Evolutionary conservation across 345 rosid species (phyloP), one percentile per base, ranked within the genome.

Genomic region (Euclidium syriacum): DNA sequence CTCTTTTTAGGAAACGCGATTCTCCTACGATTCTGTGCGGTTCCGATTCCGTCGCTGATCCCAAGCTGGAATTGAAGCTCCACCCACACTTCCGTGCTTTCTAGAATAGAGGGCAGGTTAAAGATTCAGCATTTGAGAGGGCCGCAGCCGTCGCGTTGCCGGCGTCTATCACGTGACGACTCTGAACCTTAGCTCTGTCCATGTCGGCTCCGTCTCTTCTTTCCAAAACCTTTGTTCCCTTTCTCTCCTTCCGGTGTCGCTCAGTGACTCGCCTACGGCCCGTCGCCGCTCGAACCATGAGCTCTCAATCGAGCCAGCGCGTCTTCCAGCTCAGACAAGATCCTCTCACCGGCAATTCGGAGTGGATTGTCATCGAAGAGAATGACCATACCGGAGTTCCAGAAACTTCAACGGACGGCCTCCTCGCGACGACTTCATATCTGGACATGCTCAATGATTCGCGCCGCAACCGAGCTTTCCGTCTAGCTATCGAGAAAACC

Each of bases 391-490:
- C 33, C 33, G 73, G 63, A 27, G 22, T 34, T 50, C 60, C 58
- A 17, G 64, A 47, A n/a, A 36, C 32, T 47, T 70, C 30, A 1
- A n/a, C 48, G 4, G 51, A 52, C 22, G 73, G 73, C 3, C 70
- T 73, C 11, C 73, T 73, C 49, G 50, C 69, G 4, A 73, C 30
- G 16, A 73, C 77, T 0, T 67, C 73, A 1, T 73, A 73, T 67
- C 65, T 73, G 0, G 77, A 73, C 61, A 73, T 73, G 77, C 73
- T 73, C 40, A 73, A 73, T 16, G 77, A 73, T 6, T 34, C 73
- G 33, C 30, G n/a, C 36, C 63, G 77, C 11, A 73, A 73, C 56
- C 10, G 65, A 55, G 73, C 73, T 54, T 73, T 48, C 52, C 77
- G 73, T 61, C 46, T 73, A 0, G 77, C 77, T 3, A 73, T 73